These are phyloP conservation scores for Aspergillus saccharolyticus DNA, from an alignment of 495 filamentous ascomycete genomes.

Conservation along the genomic window DNA sequence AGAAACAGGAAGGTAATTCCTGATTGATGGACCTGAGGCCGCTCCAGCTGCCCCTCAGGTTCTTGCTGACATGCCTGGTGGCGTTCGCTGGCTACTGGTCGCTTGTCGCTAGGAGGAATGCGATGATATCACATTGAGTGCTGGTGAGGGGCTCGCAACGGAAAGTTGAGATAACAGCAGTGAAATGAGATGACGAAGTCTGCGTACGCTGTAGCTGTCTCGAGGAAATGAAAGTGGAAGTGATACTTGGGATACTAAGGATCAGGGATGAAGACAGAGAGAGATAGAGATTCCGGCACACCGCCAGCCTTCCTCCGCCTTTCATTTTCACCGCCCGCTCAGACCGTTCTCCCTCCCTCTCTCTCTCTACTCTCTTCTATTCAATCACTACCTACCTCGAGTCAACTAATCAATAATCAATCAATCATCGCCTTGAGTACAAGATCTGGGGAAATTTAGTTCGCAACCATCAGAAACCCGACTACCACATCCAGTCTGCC, in stretches of 20 bases:
- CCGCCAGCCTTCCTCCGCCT: too few relatives aligned
- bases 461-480: background rate
- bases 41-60: background rate
- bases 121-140: background rate
- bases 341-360: background rate
- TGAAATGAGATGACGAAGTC: too few relatives aligned
- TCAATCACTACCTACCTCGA: background rate
- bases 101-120: too few relatives aligned
- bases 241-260: too few relatives aligned
- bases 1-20: background rate
- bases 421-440: background rate
- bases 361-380: background rate
- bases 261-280: background rate
- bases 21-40: background rate
- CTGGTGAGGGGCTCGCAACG: too few relatives aligned
- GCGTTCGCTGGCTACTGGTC: background rate
- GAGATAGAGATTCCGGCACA: background rate
- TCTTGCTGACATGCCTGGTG: background rate
- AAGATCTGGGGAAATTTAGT: background rate
- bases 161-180: too few relatives aligned
- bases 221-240: too few relatives aligned
- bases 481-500: background rate
- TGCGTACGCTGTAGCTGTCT: too few relatives aligned
- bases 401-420: background rate
- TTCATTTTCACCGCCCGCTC: background rate